Base-by-base conservation (phyloP, 345 rosid genomes). In the Syzygium aqueum region DNA sequence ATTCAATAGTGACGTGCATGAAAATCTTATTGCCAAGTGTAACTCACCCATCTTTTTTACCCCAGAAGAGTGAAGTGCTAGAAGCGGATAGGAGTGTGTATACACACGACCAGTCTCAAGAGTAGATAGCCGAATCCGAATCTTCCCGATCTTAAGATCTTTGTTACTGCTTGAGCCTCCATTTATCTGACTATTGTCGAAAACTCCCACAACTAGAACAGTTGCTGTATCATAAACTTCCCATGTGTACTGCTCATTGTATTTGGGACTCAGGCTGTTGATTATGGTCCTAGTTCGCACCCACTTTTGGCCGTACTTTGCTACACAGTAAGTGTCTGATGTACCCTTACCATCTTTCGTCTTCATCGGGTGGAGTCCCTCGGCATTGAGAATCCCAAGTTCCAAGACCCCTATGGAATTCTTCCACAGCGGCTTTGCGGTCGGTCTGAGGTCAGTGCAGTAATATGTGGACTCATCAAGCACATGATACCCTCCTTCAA, bases 401-500 rank as follows among this genome's bases (percentile, higher is more conserved):
- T 98, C 99, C 87, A 98, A 91, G 52, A 95, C 91, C 28, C 99
- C 99, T 27, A 96, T 90, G 59, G 95, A 90, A 85, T 93, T 89
- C 91, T 94, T 97, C 98, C 95, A 93, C 49, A 94, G 88, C 89
- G 94, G 99, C 92, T 91, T 95, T 30, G 98, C 98, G 40, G 99
- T 94, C 43, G 99, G 98, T 77, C 98, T 91, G 73, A 96, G 98
- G 90, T 98, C 99, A 78, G 98, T 98, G 91, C 99, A 96, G 90
- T 96, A 93, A 83, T 95, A 92, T n/a, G 98, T 93, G 14, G 99
- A 94, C 89, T 96, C 99, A 43, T 96, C 98, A 52, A 96, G 96
- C 87, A 98, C 99, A 85, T 98, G 99, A 87, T 98, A 96, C 30
- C 99, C 99, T 89, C 99, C 99, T 88, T 98, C 99, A 80, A 98